Evolutionary conservation across 2,329 filamentous ascomycete genomes (phyloP), one percentile per base, ranked within the genome.

Genomic region (Microsporum canis): DNA sequence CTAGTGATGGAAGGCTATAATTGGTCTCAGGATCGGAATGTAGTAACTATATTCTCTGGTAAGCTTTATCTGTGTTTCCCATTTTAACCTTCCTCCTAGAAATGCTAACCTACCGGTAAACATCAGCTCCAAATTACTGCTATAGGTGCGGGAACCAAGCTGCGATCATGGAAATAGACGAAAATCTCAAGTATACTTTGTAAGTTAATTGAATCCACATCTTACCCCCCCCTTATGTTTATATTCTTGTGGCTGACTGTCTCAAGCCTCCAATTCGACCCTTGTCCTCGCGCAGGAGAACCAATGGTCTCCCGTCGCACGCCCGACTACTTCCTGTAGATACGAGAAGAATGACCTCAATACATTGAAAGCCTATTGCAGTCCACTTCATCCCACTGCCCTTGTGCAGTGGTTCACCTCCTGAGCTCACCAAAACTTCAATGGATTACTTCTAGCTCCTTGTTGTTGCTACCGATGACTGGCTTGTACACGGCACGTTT

Each of bases 91-190:
- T 39, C 14, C 31, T 38, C 8, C 23, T 39, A 14, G n/a, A 8
- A 2, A 36, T 36, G 36, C 33, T 39, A 56, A 56, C 33, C 23
- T 14, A 6, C n/a, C 17, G 17, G 10, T 27, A 8, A 23, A 17
- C 5, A 17, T 56, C 71, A 85, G 88, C 88, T 45, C 88, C 88
- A 63, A 92, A 92, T 75, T 97, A 97, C 81, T 97, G 92, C 80
- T 97, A 99, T 81, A 85, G 92, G 75, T 99, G 92, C 71, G 94
- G 94, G 71, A 99, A 99, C 76, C 94, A 97, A 78, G 94, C 94
- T 61, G 94, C 94, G n/a, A 97, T 99, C 75, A 99, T 99, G 94
- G 94, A 97, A 78, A 99, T 99, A 76, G 94, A 97, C 68, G 94
- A 99, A 79, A 91, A 97, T 76, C 80, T 99, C 73, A 97, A 99